Evolutionary conservation across 2,329 filamentous ascomycete species (phyloP).

Genomic region (Monosporascus sp.): DNA sequence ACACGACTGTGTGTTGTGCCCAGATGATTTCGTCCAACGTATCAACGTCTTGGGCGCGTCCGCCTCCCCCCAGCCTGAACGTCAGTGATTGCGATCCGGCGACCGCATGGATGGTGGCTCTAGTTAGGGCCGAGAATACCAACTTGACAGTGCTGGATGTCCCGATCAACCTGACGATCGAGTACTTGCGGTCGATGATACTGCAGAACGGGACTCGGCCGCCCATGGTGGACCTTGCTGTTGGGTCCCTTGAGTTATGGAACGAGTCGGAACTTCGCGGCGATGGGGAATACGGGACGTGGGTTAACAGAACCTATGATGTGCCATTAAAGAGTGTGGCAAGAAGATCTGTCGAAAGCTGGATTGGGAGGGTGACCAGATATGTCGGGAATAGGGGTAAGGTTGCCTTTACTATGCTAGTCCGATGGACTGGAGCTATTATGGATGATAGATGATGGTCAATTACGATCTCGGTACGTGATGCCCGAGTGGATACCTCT

Average conservation of each 20-base stretch:
- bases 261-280: neutral
- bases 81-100: neutral
- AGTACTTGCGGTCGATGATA: neutral
- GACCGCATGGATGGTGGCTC: neutral
- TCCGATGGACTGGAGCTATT: neutral
- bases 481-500: too few relatives aligned
- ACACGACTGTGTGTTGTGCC: neutral
- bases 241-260: neutral
- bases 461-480: slow-evolving; percentile 8
- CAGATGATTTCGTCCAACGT: neutral
- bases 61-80: neutral
- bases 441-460: slow-evolving; percentile 9
- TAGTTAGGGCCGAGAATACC: neutral
- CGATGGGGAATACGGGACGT: neutral
- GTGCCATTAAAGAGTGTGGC: neutral
- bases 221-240: neutral
- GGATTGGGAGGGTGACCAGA: slow-evolving; percentile 15
- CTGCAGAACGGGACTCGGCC: neutral
- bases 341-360: slow-evolving; percentile 8
- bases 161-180: neutral
- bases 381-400: slow-evolving; percentile 12
- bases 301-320: neutral
- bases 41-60: neutral
- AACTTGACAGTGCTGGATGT: neutral
- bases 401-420: neutral